These are phyloP conservation scores for Tolypocladium inflatum DNA, from an alignment of 2,329 filamentous ascomycete genomes.

Conservation along the genomic window DNA sequence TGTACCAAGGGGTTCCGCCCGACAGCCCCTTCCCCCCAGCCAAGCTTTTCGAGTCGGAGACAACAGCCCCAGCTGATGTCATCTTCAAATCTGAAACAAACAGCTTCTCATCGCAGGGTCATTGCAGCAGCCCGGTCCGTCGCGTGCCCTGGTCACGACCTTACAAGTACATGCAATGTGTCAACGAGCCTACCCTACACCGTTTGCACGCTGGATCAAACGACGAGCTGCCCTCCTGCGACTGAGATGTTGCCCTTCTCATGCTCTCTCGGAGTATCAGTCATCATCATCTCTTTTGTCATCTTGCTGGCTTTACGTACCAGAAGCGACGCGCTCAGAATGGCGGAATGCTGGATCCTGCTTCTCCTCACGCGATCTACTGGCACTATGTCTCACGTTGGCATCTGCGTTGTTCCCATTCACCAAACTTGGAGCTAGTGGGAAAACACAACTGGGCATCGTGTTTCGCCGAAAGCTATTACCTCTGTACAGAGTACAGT, in stretches of 20 bases:
- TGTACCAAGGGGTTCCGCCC: not conserved
- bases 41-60: not conserved
- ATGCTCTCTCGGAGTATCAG: not conserved
- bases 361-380: not conserved
- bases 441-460: no score
- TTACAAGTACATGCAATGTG: no score
- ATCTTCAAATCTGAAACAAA: not conserved
- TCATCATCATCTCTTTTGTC: not conserved
- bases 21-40: not conserved
- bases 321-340: not conserved
- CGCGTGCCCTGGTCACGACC: not conserved
- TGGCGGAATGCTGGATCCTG: not conserved
- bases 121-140: not conserved
- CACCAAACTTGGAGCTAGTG: not conserved
- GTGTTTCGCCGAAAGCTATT: not conserved
- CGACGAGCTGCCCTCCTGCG: not conserved
- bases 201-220: not conserved
- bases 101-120: not conserved
- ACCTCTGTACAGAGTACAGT: no score
- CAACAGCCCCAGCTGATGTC: slow-evolving; percentile 1
- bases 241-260: not conserved
- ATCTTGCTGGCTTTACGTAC: not conserved
- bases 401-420: not conserved
- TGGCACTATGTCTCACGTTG: not conserved
- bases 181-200: not conserved